phyloP scores from a whole-genome alignment of 768 basidiomycete genomes.

The Serpula lacrymans region DNA sequence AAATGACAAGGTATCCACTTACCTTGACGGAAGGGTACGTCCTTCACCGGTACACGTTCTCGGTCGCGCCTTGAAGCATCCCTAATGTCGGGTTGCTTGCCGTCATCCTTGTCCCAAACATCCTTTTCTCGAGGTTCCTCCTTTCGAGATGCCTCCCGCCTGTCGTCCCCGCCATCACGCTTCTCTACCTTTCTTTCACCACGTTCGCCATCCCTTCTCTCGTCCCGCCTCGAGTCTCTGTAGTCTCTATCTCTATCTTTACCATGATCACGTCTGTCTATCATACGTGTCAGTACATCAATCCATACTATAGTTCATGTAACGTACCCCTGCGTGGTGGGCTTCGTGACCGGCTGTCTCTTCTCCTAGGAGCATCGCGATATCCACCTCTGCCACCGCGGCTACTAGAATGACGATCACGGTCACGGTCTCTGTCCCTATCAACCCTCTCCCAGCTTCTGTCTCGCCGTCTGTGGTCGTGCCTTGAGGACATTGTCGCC shows the following conservation, averaged over 20 bases:
- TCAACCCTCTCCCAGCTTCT: constrained; percentile 58
- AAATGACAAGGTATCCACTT: constrained; percentile 4
- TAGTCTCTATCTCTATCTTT: constrained; percentile 37
- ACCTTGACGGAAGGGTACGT: constrained; percentile 13
- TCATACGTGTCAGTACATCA: constrained; percentile 20
- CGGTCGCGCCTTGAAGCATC: constrained; percentile 15
- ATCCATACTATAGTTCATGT: background rate
- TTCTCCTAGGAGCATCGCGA: constrained; percentile 31
- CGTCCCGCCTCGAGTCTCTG: constrained; percentile 29
- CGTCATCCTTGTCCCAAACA: constrained; percentile 18
- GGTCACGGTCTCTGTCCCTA: constrained; percentile 40
- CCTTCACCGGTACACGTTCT: constrained; percentile 7
- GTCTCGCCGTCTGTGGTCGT: constrained; percentile 54
- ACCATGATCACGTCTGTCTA: constrained; percentile 34
- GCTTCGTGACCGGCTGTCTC: constrained; percentile 38
- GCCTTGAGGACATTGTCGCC: constrained; percentile 55
- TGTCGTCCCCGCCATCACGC: constrained; percentile 37
- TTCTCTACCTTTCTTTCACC: constrained; percentile 29
- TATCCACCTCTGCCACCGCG: constrained; percentile 41
- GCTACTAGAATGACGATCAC: no score
- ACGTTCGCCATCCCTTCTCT: constrained; percentile 28
- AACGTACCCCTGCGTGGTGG: constrained; percentile 28
- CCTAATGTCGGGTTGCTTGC: constrained; percentile 20
- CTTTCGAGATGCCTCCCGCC: constrained; percentile 35
- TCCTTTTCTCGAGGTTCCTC: constrained; percentile 28